Evolutionary conservation across 2,329 filamentous ascomycete species (phyloP).

Genomic region (Aspergillus uvarum): DNA sequence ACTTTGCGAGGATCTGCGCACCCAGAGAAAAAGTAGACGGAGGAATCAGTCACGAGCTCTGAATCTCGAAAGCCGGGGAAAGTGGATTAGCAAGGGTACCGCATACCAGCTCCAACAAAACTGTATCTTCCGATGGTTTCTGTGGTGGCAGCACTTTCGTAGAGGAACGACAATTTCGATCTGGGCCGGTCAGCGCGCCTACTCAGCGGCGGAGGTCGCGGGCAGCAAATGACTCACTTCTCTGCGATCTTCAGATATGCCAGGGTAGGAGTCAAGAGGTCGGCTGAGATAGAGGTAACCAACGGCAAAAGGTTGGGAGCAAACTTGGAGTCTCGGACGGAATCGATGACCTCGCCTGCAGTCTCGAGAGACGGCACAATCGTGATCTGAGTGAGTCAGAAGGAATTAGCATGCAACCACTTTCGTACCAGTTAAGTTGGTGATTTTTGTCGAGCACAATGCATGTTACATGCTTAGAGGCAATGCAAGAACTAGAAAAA

Average conservation of each 20-base stretch:
- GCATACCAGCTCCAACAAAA: conserved; percentile 77
- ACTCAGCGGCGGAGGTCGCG: neutral
- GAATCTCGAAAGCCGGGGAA: neutral
- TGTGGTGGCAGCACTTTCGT: conserved; percentile 88
- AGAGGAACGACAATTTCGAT: conserved; percentile 85
- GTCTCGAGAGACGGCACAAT: conserved; percentile 63
- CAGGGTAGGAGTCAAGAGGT: conserved; percentile 89
- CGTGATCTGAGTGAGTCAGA: conserved; percentile 41
- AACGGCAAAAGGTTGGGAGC: conserved; percentile 78
- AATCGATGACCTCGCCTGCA: conserved; percentile 56
- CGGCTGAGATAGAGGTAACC: conserved; percentile 81
- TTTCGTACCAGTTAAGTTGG: neutral
- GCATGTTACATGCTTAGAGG: neutral
- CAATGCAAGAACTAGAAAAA: neutral
- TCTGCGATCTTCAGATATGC: conserved; percentile 90
- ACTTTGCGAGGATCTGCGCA: conserved; percentile 66
- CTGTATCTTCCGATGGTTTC: conserved; percentile 94
- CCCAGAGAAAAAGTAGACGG: neutral
- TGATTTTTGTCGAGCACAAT: neutral
- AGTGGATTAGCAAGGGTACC: neutral
- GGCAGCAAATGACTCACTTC: conserved; percentile 53
- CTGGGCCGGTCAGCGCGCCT: conserved; percentile 24
- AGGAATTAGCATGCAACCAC: conserved; percentile 10
- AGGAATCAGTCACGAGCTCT: conserved; percentile 2
- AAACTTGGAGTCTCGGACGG: conserved; percentile 52